A percentile compares a stretch with the other conserved stretches of the same genome.
Conservation (phyloP, 202 grass and related monocot genomes). For the Dendrocalamus latiflorus region DNA sequence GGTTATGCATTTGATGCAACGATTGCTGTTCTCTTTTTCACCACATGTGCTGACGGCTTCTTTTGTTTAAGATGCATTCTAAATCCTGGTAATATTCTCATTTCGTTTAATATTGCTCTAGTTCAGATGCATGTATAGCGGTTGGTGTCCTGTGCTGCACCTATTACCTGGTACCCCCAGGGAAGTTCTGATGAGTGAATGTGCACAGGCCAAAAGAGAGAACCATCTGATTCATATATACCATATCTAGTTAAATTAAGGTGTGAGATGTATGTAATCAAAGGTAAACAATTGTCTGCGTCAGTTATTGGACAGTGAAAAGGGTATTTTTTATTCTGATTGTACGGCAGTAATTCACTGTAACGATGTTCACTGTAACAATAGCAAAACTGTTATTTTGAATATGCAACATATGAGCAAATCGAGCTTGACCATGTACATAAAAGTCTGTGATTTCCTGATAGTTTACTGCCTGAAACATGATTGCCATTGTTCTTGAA, state of each 20-base stretch:
- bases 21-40: neutral
- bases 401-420: neutral
- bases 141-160: constrained; percentile 7
- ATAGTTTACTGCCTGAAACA: neutral
- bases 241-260: neutral
- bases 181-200: neutral
- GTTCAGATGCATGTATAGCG: constrained; percentile 20
- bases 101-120: no score
- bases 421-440: neutral
- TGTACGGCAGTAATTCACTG: neutral
- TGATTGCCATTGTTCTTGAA: neutral
- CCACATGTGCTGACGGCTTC: neutral
- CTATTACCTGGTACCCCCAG: neutral
- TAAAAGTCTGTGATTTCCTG: neutral
- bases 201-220: neutral
- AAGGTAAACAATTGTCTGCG: neutral
- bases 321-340: neutral
- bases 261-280: neutral
- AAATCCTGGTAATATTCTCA: no score
- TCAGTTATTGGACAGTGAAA: neutral
- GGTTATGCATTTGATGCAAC: constrained; percentile 15
- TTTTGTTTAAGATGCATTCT: constrained; percentile 16
- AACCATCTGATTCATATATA: neutral
- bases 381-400: no score
- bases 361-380: neutral